Base-by-base conservation (phyloP, 371 early-diverging fungal genomes). In the Capillidium rhysosporum region DNA sequence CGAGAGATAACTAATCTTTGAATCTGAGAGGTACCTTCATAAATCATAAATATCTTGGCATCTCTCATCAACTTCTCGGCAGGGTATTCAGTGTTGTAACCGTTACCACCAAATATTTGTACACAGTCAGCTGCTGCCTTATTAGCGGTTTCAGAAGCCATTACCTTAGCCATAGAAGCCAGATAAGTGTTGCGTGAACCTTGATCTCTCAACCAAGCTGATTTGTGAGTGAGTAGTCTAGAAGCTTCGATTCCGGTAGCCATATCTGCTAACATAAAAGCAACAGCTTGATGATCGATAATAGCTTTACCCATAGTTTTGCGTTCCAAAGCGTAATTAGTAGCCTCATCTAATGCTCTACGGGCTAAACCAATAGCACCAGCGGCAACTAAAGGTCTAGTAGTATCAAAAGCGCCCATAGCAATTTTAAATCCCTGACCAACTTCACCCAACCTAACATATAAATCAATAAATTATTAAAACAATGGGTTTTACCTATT, bases 251-350 rank as follows among this genome's bases (percentile, higher is more conserved):
- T 77, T 57, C 89, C 86, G 44, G 76, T 76, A 28, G 90, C 92
- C 91, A 92, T 92, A 66, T 95, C 94, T 7, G 96, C 96, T 25
- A 95, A 72, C 94, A 92, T 93, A 62, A 92, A 92, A 0, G 86
- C 75, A 23, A 93, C 76, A 26, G 91, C 92, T 67, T 92, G 94
- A 67, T 93, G 92, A 46, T 85, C 76, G 21, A 84, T 71, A 53
- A 95, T 92, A 40, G 75, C 73, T 63, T 80, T 84, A 49, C 94
- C 94, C 92, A 95, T 92, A 4, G 94, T 92, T 72, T 89, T 92
- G 58, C 96, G 80, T 60, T 95, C 89, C 59, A 86, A 60, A 0
- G 92, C 61, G 67, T 92, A 95, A 49, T 76, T 78, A 31, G 87
- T 70, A 1, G 94, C 90, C 65, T 95, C 96, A 29, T 91, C 88